Conservation (phyloP, 78 protist species). For the Dictyostelium purpureum region DNA sequence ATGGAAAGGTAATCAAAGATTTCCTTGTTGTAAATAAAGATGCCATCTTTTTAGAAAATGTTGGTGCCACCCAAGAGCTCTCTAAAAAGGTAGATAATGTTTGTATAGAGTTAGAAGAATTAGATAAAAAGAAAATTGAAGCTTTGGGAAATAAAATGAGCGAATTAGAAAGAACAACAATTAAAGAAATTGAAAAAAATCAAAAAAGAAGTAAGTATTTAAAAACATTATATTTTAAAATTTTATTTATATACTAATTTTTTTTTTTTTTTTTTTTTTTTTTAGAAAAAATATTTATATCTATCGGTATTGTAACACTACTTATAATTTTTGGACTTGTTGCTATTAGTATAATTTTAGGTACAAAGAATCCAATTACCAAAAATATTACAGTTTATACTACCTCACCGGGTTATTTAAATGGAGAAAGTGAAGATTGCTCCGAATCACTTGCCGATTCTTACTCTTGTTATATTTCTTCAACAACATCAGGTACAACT, state of each 20-base stretch:
- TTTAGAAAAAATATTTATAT: constrained; percentile 42
- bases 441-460: background rate
- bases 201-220: constrained; percentile 31
- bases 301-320: constrained; percentile 10
- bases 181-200: constrained; percentile 38
- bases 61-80: constrained; percentile 84
- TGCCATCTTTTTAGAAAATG: constrained; percentile 74
- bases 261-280: background rate
- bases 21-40: constrained; percentile 80
- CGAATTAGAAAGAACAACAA: constrained; percentile 33
- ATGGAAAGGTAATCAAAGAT: constrained; percentile 38
- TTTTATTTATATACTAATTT: background rate
- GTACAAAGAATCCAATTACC: constrained; percentile 2
- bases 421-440: background rate
- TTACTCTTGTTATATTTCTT: background rate
- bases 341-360: constrained; percentile 20
- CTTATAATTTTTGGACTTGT: constrained; percentile 37
- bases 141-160: constrained; percentile 28
- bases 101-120: constrained; percentile 42
- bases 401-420: background rate
- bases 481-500: background rate
- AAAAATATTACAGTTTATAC: constrained; percentile 4
- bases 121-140: constrained; percentile 37
- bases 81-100: constrained; percentile 54
- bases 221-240: no score